Evolutionary conservation across 768 basidiomycete species (phyloP).

Genomic region (Lyophyllum semitale): DNA sequence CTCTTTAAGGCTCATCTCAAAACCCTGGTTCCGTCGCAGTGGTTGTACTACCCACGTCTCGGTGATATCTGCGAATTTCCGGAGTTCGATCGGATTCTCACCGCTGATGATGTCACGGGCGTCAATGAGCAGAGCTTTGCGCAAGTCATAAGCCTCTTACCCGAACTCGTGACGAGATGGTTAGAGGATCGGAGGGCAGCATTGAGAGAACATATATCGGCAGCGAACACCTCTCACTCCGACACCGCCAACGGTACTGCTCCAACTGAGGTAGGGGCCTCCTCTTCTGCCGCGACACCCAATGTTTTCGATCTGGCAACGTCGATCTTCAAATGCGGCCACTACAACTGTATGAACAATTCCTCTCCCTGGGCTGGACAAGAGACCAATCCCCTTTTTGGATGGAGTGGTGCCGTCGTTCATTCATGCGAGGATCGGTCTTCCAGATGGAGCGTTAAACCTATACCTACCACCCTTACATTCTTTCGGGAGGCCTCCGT

Average conservation of each 20-base stretch:
- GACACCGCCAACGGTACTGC: no score
- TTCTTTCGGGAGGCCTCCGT: not conserved
- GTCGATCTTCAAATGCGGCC: conserved; percentile 13
- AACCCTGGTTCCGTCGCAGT: conserved; percentile 21
- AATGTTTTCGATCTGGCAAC: conserved; percentile 10
- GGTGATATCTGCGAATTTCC: conserved; percentile 13
- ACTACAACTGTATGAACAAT: not conserved
- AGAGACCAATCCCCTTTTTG: conserved; percentile 7
- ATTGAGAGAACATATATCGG: not conserved
- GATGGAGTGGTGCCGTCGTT: conserved; percentile 7
- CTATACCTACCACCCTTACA: not conserved
- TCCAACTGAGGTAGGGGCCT: not conserved
- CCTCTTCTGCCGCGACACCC: not conserved
- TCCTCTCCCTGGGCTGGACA: not conserved
- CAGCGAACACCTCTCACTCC: no score
- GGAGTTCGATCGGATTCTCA: not conserved
- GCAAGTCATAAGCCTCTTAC: no score
- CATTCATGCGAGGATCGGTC: conserved; percentile 1
- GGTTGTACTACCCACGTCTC: conserved; percentile 23
- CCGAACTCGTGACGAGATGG: conserved; percentile 4
- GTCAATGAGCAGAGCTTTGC: no score
- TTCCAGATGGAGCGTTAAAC: not conserved
- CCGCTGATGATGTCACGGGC: no score
- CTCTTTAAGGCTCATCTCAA: conserved; percentile 21
- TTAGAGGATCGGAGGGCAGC: not conserved